A percentile compares a stretch with the other conserved stretches of the same genome.
phyloP scores from a whole-genome alignment of 805 yeast species.

The Candida parachauliodes region DNA sequence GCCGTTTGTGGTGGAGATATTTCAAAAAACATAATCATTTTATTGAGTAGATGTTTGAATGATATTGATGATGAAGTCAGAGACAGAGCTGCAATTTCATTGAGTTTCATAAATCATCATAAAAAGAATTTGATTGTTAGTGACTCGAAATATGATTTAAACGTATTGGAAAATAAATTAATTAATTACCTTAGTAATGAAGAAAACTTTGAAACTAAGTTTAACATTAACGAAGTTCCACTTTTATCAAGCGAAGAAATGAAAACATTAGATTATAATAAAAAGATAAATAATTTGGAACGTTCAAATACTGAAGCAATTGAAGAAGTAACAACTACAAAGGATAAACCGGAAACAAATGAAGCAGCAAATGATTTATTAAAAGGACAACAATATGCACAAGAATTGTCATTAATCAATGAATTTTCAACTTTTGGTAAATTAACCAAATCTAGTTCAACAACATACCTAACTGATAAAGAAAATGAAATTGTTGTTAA shows the following conservation, averaged over 20 bases:
- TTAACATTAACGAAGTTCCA: constrained; percentile 70
- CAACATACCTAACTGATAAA: constrained; percentile 73
- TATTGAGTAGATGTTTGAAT: constrained; percentile 77
- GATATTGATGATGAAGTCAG: constrained; percentile 97
- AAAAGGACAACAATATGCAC: constrained; percentile 62
- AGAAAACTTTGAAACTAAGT: constrained; percentile 49
- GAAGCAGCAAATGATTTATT: constrained; percentile 27
- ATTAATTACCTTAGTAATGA: constrained; percentile 63
- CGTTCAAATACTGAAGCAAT: constrained; percentile 16
- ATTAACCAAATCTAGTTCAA: constrained; percentile 65
- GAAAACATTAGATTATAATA: constrained; percentile 58
- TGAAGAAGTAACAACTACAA: constrained; percentile 1
- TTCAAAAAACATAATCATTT: constrained; percentile 63
- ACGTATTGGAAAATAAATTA: constrained; percentile 74
- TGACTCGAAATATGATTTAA: constrained; percentile 65
- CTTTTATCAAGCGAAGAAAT: constrained; percentile 63
- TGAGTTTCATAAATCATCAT: constrained; percentile 51
- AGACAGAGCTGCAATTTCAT: constrained; percentile 89
- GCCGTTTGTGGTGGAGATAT: constrained; percentile 67
- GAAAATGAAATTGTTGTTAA: constrained; percentile 92
- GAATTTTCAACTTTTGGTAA: constrained; percentile 73
- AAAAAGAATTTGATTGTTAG: constrained; percentile 56
- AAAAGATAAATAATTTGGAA: constrained; percentile 43
- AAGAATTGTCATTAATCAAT: constrained; percentile 65
- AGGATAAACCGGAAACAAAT: constrained; percentile 15